Conservation (phyloP, 164 flowering plant genomes). For the Platanus orientalis region DNA sequence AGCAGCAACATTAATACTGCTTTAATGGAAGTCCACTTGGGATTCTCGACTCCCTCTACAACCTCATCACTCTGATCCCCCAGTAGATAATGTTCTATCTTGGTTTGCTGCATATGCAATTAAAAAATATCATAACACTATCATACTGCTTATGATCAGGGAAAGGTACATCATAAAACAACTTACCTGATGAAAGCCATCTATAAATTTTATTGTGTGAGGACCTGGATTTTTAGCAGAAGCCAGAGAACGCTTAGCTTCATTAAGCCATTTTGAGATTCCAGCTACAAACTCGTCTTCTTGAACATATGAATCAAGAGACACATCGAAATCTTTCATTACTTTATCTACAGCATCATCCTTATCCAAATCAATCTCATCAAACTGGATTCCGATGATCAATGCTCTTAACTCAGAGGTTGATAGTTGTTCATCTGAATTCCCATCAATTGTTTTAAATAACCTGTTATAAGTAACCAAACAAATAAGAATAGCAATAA, state of each 20-base stretch:
- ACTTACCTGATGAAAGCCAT: constrained; percentile 21
- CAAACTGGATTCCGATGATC: constrained; percentile 31
- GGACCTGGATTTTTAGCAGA: background rate
- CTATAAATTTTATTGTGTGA: background rate
- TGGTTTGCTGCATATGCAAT: constrained; percentile 22
- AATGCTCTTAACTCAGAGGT: constrained; percentile 28
- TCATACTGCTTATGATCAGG: background rate
- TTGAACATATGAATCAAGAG: constrained; percentile 23
- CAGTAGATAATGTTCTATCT: constrained; percentile 21
- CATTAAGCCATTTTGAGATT: constrained; percentile 24
- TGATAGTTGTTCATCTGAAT: constrained; percentile 26
- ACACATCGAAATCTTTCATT: constrained; percentile 34
- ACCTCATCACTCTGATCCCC: constrained; percentile 15
- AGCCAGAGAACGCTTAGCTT: constrained; percentile 3
- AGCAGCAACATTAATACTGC: constrained; percentile 33
- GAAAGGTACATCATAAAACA: background rate
- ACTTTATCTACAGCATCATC: constrained; percentile 29
- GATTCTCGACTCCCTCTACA: constrained; percentile 5
- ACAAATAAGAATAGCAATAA: background rate
- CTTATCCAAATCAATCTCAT: constrained; percentile 21
- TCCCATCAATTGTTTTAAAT: constrained; percentile 28
- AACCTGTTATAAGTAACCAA: constrained; percentile 26
- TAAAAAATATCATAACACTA: background rate
- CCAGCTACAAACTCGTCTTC: constrained; percentile 30
- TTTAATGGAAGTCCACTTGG: constrained; percentile 23